Evolutionary conservation across 345 rosid species (phyloP), one percentile per base, ranked within the genome.

Genomic region (Pistacia vera): DNA sequence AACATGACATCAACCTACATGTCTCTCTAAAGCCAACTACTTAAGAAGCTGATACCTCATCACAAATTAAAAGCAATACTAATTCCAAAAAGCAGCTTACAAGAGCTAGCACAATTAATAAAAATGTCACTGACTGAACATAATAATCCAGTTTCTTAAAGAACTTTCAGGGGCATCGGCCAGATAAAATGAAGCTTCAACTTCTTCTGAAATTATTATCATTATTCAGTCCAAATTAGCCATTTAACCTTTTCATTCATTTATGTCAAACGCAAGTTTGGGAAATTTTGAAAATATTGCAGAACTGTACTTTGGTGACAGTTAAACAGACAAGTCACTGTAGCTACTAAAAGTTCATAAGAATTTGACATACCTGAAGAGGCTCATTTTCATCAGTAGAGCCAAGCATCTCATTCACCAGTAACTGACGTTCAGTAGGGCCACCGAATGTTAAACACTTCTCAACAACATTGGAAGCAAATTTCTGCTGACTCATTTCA

Each of bases 401-500:
- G 81, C 90, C 93, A 61, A 89, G 88, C 90, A 89, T 89, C 83
- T 89, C 90, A 74, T 84, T 82, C 80, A 89, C 90, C 75, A 89
- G 82, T 61, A 87, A 61, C 72, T 81, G 85, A 14, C 89, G 88
- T 74, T 89, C 89, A 11, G 71, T 66, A 46, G 86, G 81, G 76
- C 85, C 88, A 60, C 92, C 88, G 72, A 85, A 89, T 17, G 89
- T 80, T 69, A 89, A 78, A 74, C 92, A 89, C 82, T 89, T 89
- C 85, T 89, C 90, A 20, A 87, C 90, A 49, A 87, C 93, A 68
- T 89, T 89, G 11, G 91, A 89, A 6, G 93, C 90, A 61, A 89
- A 89, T 80, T 89, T 89, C 79, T 87, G 93, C 86, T 86, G 93
- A 80, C 91, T 89, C 91, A 89, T 86, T 79, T 87, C 86, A 67